Evolutionary conservation across 441 rosid species (phyloP).

Genomic region (Pelargonium myrrhifolium): DNA sequence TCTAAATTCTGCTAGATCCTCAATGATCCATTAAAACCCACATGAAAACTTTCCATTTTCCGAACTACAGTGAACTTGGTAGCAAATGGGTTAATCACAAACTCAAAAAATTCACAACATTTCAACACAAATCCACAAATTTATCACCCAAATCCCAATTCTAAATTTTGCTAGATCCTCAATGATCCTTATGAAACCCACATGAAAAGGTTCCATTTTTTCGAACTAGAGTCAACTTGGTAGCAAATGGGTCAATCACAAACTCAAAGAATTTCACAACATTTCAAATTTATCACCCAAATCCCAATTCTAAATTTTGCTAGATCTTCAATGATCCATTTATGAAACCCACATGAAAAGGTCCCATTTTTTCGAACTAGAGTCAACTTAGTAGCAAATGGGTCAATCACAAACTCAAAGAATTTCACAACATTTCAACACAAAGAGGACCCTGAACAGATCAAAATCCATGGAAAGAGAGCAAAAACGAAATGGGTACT

Average conservation of each 20-base stretch:
- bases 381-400: too few relatives aligned
- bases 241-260: too few relatives aligned
- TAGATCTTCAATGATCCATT: background rate
- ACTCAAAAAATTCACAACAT: background rate
- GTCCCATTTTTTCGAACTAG: background rate
- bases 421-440: too few relatives aligned
- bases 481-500: conserved; percentile 12
- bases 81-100: background rate
- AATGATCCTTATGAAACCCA: background rate
- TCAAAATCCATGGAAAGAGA: background rate
- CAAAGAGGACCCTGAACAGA: background rate
- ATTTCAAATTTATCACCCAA: too few relatives aligned
- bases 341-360: background rate
- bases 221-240: background rate
- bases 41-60: background rate
- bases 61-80: background rate
- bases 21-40: background rate
- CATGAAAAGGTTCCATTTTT: background rate
- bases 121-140: background rate
- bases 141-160: too few relatives aligned
- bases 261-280: background rate
- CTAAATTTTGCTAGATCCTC: too few relatives aligned
- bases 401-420: background rate
- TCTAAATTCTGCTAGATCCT: background rate
- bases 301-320: too few relatives aligned